phyloP scores from a whole-genome alignment of 148 eudicot species.

The Rhododendron williamsianum region DNA sequence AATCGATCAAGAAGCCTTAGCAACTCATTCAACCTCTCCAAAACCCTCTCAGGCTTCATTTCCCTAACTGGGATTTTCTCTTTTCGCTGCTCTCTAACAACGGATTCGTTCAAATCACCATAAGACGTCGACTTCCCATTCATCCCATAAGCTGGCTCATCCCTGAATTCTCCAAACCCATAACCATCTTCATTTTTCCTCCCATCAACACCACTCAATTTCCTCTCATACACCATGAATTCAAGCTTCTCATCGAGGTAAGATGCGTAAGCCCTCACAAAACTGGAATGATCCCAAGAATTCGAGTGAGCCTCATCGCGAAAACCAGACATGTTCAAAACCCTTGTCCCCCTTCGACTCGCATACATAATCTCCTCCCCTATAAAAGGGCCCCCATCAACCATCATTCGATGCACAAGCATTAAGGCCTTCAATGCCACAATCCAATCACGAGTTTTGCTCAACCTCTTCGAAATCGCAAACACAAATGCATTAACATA shows the following conservation, averaged over 20 bases:
- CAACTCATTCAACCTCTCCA: constrained; percentile 38
- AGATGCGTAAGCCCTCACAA: constrained; percentile 47
- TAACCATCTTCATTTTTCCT: constrained; percentile 11
- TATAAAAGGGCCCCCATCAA: constrained; percentile 32
- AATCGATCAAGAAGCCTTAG: constrained; percentile 44
- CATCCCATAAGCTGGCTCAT: constrained; percentile 15
- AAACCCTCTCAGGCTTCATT: constrained; percentile 37
- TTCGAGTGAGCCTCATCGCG: constrained; percentile 45
- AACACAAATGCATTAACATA: constrained; percentile 67
- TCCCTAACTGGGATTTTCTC: constrained; percentile 29
- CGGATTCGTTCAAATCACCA: constrained; percentile 20
- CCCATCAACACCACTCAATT: constrained; percentile 8
- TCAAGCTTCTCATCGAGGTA: constrained; percentile 55
- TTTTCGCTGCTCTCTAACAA: constrained; percentile 14
- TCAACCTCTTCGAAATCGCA: constrained; percentile 54
- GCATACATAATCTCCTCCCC: constrained; percentile 39
- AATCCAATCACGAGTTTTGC: constrained; percentile 85
- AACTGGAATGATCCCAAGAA: constrained; percentile 55
- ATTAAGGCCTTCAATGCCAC: constrained; percentile 77
- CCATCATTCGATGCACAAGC: constrained; percentile 41
- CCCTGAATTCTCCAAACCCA: constrained; percentile 12
- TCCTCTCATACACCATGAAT: constrained; percentile 26
- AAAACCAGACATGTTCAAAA: constrained; percentile 53
- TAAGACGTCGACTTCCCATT: constrained; percentile 22
- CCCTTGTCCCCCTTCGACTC: constrained; percentile 29